Base-by-base conservation (phyloP, 352 stramenopile genomes). In the Peronospora destructor region DNA sequence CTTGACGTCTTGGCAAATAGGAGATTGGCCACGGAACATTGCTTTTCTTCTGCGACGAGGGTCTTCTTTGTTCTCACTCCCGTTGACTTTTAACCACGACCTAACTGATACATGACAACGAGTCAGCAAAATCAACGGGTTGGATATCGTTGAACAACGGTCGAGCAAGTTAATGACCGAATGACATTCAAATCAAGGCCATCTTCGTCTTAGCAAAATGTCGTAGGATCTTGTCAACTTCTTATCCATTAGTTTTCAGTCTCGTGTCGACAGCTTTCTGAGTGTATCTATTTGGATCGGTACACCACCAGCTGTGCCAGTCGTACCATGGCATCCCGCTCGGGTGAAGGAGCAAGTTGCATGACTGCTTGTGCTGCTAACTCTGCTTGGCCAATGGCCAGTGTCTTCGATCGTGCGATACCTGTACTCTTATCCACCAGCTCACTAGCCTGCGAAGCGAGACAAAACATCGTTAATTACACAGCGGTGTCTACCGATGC, bases 351-450 rank as follows among this genome's bases (percentile, higher is more conserved):
- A 58, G 77, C 59, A 34, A 97, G 74, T 66, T 93, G 79, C 58
- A 97, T 82, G 13, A 85, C 73, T 8, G 89, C 84, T 49, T 97
- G 88, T 49, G 97, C 97, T 26, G 95, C 95, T 49, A 97, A 67
- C 71, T 99, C 94, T 12, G 93, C 94, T 69, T 99, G 95, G 47
- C 91, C 80, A 50, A 96, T 86, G n/a, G 96, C 96, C 30, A 99
- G 72, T 13, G 95, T 78, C 59, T 96, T 95, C 26, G 95, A 97
- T 45, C 89, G 79, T 36, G 81, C 73, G 23, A 98, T 94, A 2
- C 93, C 94, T 65, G 91, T 85, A 43, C 86, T 94, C 60, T 93
- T 83, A 49, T 94, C 73, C 46, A 97, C 91, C 14, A 94, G 61
- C 33, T 91, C 73, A n/a, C 80, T 87, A 14, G 87, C 91, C 64